A percentile compares a stretch with the other conserved stretches of the same genome.
These are phyloP conservation scores for Botrytis tulipae DNA, from an alignment of 2,329 filamentous ascomycete species.

Conservation along the genomic window DNA sequence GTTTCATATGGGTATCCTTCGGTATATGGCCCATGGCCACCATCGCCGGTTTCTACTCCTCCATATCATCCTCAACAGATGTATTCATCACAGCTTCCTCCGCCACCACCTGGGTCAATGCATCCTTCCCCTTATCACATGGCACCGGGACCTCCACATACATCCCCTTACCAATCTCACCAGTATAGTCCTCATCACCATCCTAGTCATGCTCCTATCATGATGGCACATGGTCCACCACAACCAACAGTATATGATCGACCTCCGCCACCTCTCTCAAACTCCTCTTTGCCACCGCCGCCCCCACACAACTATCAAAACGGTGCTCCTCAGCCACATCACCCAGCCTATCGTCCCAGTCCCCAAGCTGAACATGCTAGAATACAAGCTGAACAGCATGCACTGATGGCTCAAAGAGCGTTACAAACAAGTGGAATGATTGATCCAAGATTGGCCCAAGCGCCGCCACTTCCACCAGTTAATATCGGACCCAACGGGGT, in stretches of 20 bases:
- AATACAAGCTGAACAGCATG: constrained; percentile 39
- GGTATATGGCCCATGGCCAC: constrained; percentile 51
- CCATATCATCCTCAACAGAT: constrained; percentile 46
- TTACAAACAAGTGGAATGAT: constrained; percentile 30
- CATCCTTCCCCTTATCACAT: constrained; percentile 37
- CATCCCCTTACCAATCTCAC: constrained; percentile 34
- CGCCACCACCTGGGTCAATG: constrained; percentile 36
- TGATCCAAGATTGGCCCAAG: constrained; percentile 27
- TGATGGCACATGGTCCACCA: constrained; percentile 23
- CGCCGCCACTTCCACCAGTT: constrained; percentile 27
- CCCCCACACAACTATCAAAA: constrained; percentile 28
- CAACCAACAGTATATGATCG: constrained; percentile 38
- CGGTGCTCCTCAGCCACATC: constrained; percentile 24
- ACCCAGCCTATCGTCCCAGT: constrained; percentile 39
- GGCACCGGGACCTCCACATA: constrained; percentile 33
- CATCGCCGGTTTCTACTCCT: constrained; percentile 55
- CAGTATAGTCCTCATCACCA: constrained; percentile 34
- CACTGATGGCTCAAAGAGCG: constrained; percentile 35
- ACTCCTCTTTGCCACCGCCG: constrained; percentile 38
- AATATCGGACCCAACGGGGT: constrained; percentile 24
- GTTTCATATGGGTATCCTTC: constrained; percentile 40
- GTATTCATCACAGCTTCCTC: constrained; percentile 42
- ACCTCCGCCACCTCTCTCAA: constrained; percentile 39
- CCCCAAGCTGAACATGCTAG: constrained; percentile 43
- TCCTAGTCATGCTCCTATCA: constrained; percentile 25